Conservation (phyloP, 208 protist species). For the Trichomonas gallinae region DNA sequence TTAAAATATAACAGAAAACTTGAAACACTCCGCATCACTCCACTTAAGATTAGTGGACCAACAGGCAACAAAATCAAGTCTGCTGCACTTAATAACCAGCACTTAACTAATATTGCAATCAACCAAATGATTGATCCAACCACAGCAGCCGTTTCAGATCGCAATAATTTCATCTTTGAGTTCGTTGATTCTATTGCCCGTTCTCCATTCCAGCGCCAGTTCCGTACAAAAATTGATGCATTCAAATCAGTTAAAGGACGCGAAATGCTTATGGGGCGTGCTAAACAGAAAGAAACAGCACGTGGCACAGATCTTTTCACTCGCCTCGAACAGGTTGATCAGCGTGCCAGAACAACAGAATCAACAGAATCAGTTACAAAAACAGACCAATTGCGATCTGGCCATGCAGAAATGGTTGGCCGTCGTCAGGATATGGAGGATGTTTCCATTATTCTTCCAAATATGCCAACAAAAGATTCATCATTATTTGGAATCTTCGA, state of each 20-base stretch:
- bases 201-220: not conserved
- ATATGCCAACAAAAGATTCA: not conserved
- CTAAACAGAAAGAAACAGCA: not conserved
- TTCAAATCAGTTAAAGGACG: constrained; percentile 17
- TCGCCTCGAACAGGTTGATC: not conserved
- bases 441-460: not conserved
- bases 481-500: not conserved
- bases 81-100: not conserved
- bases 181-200: not conserved
- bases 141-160: too few relatives aligned
- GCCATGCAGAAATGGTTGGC: not conserved
- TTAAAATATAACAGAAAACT: not conserved
- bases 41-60: not conserved
- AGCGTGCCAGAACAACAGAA: not conserved
- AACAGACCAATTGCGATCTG: not conserved
- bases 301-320: not conserved
- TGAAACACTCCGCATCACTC: not conserved
- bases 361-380: not conserved
- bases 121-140: not conserved
- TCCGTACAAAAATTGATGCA: not conserved
- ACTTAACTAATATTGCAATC: not conserved
- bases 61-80: not conserved
- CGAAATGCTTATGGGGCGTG: not conserved
- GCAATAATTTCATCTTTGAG: not conserved
- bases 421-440: constrained; percentile 2